Evolutionary conservation across 805 yeast genomes (phyloP), one percentile per base, ranked within the genome.

Genomic region (Millerago galiae): DNA sequence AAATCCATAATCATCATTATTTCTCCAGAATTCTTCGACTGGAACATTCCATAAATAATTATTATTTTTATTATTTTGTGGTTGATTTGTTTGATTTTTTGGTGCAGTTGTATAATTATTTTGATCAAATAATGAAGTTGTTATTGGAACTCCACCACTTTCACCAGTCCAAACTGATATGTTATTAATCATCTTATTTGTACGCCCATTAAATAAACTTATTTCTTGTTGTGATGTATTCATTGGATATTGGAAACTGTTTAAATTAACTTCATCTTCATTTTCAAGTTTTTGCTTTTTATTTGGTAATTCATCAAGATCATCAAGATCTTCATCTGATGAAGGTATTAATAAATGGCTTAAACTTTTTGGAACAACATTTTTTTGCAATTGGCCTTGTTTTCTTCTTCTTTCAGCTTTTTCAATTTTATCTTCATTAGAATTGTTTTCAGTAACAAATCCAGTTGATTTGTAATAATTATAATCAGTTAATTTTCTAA

Each of bases 111-210:
- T 35, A 29, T 52, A 47, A 28, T 35, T 48, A 33, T 41, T 40
- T 41, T 58, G 62, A 25, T 55, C 59, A 41, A 56, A 54, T 13
- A 54, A 34, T 2, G 53, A 46, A 4, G 56, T 46, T 5, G 55
- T 48, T 29, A 49, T 54, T 41, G 52, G 57, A 11, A 44, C 29
- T 3, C 54, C 54, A 13, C 70, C 72, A 27, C 69, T 69, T 4
- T 68, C 71, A 15, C 72, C 75, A 0, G 81, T 77, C 83, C 83
- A 77, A 1, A 71, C 72, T 0, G 80, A 74, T 30, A 77, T 77
- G 50, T 77, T 75, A 52, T 67, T 75, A 51, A 77, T 77, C 83
- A 77, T 77, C 27, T 71, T 71, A 33, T 75, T 76, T 1, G 81
- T 73, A 21, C 80, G 68, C 12, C 72, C 74, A 35, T 56, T 56